Evolutionary conservation across 305 asterid genomes (phyloP), one percentile per base, ranked within the genome.

Genomic region (Fraxinus dipetala): DNA sequence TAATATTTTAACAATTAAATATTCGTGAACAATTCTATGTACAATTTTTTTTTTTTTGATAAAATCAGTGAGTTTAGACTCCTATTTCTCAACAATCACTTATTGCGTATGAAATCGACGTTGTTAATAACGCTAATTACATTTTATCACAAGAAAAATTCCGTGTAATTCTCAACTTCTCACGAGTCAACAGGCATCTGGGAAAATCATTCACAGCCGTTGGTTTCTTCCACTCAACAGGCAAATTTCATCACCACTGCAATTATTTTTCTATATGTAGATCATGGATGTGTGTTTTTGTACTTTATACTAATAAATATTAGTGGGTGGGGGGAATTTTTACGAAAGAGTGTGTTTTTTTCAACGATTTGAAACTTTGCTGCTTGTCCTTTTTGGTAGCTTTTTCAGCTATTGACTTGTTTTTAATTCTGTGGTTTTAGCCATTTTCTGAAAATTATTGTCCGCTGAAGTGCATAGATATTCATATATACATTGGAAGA

Each of bases 201-300:
- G 81, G 87, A 83, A 67, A 70, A 73, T 69, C 65, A 26, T 38
- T 54, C 67, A 5, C 87, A 76, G 87, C 90, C 90, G 85, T 80
- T 67, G 78, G 75, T 81, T 80, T 56, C 79, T 78, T 70, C 75
- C 75, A 70, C 75, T 72, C 13, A 48, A 10, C 22, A 13, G 4
- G 28, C 78, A 75, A 75, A 26, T 48, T 38, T n/a, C 32, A 32
- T 69, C 74, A 79, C 65, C 80, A n/a, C 76, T 36, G 40, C 75
- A 69, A 31, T 26, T 56, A 18, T 28, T 73, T 72, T 26, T 34
- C 36, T 45, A 10, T 51, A 24, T 26, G 38, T 28, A 11, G 22
- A 72, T 78, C 72, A 31, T 45, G 70, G 51, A 5, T 32, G 30
- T 18, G 7, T 73, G 73, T 28, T 18, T 22, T 32, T 32, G 22